Evolutionary conservation across 2,329 filamentous ascomycete species (phyloP), one percentile per base, ranked within the genome.

Genomic region (Byssochlamys sp.): DNA sequence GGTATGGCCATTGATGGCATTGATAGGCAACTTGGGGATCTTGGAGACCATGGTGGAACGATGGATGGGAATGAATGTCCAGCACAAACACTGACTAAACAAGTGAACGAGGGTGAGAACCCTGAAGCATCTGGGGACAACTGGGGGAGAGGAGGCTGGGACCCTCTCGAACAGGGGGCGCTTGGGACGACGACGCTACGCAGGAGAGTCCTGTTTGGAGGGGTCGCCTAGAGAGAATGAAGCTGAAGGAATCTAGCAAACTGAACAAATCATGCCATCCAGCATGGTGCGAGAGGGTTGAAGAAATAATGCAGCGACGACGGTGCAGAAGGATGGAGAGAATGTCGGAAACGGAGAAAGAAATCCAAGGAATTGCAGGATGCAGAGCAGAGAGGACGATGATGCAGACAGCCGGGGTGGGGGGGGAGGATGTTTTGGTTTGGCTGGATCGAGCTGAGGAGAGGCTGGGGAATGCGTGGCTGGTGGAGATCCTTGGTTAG

Each of bases 1-100:
- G 27, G 91, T 90, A 76, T 96, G 91, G 69, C 84, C 83, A 65
- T 80, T 80, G 70, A 81, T 83, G 68, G 85, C 83, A 65, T 80
- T 80, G 70, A 81, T 83, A 67, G 85, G 75, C 55, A 80, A 73
- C 66, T 83, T 80, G 57, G 74, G 57, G 54, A 62, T 25, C 72
- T 83, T 85, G 57, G 76, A 66, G 25, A 59, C 53, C 58, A 63
- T 62, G 35, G 7, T 54, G 50, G 54, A 29, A 11, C 1, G n/a
- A 4, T 31, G 26, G 11, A 25, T 5, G 25, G 52, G 52, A n/a
- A 29, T 35, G 52, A n/a, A 29, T 35, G n/a, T 31, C 19, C 19
- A 35, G 31, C 19, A 33, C 28, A 31, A 31, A 53, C 14, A 53
- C 26, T 14, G 50, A 52, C n/a, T 28, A 53, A 35, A 53, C 27